These are phyloP conservation scores for Skeletonema grethae DNA, from an alignment of 108 stramenopile species.

Conservation along the genomic window DNA sequence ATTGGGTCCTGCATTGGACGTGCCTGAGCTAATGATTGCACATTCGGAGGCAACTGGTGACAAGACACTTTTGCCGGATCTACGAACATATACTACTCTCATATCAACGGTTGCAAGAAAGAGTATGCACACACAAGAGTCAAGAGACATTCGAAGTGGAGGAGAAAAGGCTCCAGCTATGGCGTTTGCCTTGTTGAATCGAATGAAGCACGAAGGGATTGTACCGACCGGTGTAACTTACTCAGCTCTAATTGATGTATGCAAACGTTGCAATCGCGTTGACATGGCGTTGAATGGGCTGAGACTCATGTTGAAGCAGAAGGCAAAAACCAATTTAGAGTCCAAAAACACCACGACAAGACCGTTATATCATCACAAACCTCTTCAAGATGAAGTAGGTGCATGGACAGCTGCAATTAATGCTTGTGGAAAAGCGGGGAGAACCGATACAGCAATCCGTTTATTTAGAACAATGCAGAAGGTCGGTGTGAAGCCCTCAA, in stretches of 20 bases:
- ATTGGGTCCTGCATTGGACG: slow-evolving; percentile 66
- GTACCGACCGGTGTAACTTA: slow-evolving; percentile 87
- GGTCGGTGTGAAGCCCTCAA: slow-evolving; percentile 67
- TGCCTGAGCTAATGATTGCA: slow-evolving; percentile 39
- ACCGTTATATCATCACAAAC: slow-evolving; percentile 17
- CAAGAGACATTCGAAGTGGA: slow-evolving; percentile 42
- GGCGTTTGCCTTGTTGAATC: slow-evolving; percentile 73
- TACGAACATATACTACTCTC: slow-evolving; percentile 76
- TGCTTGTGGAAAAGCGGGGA: slow-evolving; percentile 84
- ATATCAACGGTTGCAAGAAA: slow-evolving; percentile 84
- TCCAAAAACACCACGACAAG: not conserved
- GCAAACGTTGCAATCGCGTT: slow-evolving; percentile 65
- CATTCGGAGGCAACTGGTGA: slow-evolving; percentile 49
- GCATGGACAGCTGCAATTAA: slow-evolving; percentile 92
- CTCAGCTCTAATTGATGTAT: slow-evolving; percentile 86
- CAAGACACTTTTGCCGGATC: slow-evolving; percentile 56
- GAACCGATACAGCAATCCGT: slow-evolving; percentile 71
- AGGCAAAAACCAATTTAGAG: slow-evolving; percentile 33
- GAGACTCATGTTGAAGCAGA: slow-evolving; percentile 69
- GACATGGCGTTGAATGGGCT: slow-evolving; percentile 85
- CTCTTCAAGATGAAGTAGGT: slow-evolving; percentile 68
- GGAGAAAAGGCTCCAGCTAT: slow-evolving; percentile 69
- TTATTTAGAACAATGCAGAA: slow-evolving; percentile 77
- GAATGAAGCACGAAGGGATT: slow-evolving; percentile 67
- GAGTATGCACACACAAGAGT: slow-evolving; percentile 28